A percentile compares a stretch with the other conserved stretches of the same genome.
Conservation (phyloP, 2,329 filamentous ascomycete genomes). For the Talaromyces sp. region DNA sequence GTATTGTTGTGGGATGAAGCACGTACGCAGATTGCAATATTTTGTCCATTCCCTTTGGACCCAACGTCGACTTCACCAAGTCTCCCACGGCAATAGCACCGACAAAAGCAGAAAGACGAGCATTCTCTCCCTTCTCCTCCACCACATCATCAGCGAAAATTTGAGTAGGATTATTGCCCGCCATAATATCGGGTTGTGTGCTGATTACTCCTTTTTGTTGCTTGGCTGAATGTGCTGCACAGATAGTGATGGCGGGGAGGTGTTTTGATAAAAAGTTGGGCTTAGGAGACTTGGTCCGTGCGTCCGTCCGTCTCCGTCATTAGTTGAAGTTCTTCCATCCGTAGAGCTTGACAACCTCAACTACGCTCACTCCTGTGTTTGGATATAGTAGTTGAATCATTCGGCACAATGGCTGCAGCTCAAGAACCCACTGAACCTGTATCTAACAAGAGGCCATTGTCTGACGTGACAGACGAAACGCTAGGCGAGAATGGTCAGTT, state of each 20-base stretch:
- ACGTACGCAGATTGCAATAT: slow-evolving; percentile 90
- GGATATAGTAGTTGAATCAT: neutral
- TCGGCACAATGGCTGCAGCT: slow-evolving; percentile 26
- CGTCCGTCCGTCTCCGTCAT: slow-evolving; percentile 11
- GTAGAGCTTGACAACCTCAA: neutral
- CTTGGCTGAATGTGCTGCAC: neutral
- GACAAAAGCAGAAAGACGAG: slow-evolving; percentile 94
- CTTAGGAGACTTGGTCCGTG: slow-evolving; percentile 11
- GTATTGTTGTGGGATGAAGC: slow-evolving; percentile 1
- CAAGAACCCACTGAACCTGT: slow-evolving; percentile 21
- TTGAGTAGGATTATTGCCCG: slow-evolving; percentile 72
- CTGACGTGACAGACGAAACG: slow-evolving; percentile 49
- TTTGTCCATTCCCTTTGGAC: slow-evolving; percentile 99
- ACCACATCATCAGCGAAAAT: slow-evolving; percentile 97
- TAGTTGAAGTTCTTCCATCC: neutral
- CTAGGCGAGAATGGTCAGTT: slow-evolving; percentile 31
- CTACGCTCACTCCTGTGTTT: no score
- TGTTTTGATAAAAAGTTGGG: slow-evolving; percentile 16
- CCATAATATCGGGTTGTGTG: slow-evolving; percentile 10
- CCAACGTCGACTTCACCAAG: slow-evolving; percentile 92
- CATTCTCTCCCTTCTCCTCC: slow-evolving; percentile 98
- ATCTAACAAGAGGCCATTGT: slow-evolving; percentile 54
- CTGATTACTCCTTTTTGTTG: neutral
- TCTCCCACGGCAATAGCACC: slow-evolving; percentile 97
- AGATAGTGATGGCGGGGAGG: slow-evolving; percentile 11